Evolutionary conservation across 176 grass and related monocot genomes (phyloP).

Genomic region (Avena eriantha): DNA sequence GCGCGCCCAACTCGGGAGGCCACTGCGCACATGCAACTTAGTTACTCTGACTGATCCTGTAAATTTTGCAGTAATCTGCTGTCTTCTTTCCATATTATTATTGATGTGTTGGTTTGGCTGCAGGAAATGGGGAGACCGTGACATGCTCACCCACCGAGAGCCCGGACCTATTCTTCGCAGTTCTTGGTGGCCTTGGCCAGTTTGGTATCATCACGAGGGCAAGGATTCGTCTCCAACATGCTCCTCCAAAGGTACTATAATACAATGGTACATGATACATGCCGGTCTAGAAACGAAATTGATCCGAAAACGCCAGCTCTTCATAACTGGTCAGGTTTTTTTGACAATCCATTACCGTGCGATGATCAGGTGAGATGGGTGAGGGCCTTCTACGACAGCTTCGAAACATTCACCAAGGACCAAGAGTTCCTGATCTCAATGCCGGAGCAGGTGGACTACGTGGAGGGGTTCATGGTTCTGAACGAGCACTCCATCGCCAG

Average conservation of each 20-base stretch:
- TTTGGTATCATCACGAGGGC: conserved; percentile 95
- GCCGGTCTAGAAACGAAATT: not conserved
- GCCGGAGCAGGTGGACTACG: conserved; percentile 75
- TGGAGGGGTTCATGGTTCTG: conserved; percentile 84
- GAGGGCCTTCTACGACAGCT: conserved; percentile 86
- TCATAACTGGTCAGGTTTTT: conserved; percentile 8
- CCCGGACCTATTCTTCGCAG: conserved; percentile 81
- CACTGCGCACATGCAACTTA: conserved; percentile 36
- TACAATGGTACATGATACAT: not conserved
- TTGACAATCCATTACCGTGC: conserved; percentile 1
- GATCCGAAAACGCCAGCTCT: conserved; percentile 10
- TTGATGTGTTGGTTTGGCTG: conserved; percentile 26
- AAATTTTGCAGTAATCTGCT: not conserved
- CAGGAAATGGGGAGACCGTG: conserved; percentile 81
- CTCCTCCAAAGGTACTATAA: conserved; percentile 77
- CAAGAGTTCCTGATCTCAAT: conserved; percentile 73
- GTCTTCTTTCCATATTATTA: not conserved
- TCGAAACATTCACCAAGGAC: conserved; percentile 68
- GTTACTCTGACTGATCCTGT: not conserved
- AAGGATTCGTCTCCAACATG: conserved; percentile 74
- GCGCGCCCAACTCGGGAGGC: not conserved
- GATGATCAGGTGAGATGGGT: conserved; percentile 81
- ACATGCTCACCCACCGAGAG: conserved; percentile 78
- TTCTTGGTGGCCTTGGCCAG: conserved; percentile 86
- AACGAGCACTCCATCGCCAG: conserved; percentile 61